phyloP scores from a whole-genome alignment of 2,329 filamentous ascomycete species.

The Byssothecium circinans region DNA sequence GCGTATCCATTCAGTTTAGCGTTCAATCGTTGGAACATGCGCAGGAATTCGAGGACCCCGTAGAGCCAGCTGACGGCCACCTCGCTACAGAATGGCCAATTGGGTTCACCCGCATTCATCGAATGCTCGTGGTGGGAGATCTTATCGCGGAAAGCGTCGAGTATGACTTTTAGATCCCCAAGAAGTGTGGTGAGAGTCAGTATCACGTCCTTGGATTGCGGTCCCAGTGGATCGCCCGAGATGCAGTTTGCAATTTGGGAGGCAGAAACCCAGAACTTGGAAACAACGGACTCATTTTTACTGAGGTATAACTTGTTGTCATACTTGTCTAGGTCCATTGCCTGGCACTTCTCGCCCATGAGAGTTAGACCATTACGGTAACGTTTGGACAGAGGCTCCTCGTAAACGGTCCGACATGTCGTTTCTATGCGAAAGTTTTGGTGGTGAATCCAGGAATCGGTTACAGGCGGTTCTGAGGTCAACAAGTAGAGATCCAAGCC shows the following conservation, averaged over 20 bases:
- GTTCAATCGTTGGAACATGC: slow-evolving; percentile 16
- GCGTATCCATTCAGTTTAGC: slow-evolving; percentile 21
- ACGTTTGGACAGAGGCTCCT: neutral
- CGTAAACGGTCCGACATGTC: neutral
- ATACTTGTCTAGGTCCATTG: neutral
- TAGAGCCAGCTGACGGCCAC: slow-evolving; percentile 26
- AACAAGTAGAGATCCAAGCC: slow-evolving; percentile 1
- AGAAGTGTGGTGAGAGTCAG: neutral
- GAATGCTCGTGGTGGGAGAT: too few species aligned
- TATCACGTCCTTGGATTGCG: neutral
- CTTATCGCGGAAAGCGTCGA: slow-evolving; percentile 4
- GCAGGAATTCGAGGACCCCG: slow-evolving; percentile 24
- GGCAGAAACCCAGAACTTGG: too few species aligned
- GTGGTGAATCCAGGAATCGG: neutral
- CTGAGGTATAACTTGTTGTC: too few species aligned
- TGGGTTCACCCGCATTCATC: neutral
- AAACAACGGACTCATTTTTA: too few species aligned
- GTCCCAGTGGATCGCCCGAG: neutral
- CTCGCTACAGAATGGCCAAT: slow-evolving; percentile 23
- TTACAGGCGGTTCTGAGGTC: slow-evolving; percentile 9
- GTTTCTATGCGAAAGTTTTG: neutral
- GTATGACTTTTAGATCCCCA: slow-evolving; percentile 11
- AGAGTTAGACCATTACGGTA: neutral
- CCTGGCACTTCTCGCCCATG: neutral
- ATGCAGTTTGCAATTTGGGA: too few species aligned